These are phyloP conservation scores for Datura wrightii DNA, from an alignment of 257 asterid species.

Conservation along the genomic window DNA sequence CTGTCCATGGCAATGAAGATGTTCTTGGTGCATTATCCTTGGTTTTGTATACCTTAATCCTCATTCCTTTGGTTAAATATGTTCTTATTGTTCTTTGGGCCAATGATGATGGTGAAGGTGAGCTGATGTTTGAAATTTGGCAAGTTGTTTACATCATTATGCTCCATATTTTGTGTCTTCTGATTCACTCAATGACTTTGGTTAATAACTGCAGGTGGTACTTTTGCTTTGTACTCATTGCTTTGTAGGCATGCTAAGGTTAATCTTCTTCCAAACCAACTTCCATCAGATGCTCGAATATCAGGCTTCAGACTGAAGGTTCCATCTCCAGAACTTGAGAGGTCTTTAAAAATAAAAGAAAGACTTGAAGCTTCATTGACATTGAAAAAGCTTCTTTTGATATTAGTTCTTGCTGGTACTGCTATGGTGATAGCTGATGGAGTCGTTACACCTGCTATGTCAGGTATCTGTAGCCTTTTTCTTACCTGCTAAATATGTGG, in stretches of 20 bases:
- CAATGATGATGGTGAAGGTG: constrained; percentile 99
- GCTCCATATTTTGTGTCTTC: neutral
- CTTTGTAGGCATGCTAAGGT: constrained; percentile 98
- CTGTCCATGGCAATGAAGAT: constrained; percentile 81
- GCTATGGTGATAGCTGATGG: constrained; percentile 99
- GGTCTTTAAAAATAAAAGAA: constrained; percentile 95
- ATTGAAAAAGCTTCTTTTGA: constrained; percentile 81
- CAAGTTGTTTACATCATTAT: constrained; percentile 8
- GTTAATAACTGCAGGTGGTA: constrained; percentile 83
- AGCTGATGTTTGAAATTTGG: constrained; percentile 26
- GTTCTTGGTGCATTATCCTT: constrained; percentile 91
- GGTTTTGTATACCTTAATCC: constrained; percentile 86
- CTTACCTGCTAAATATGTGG: constrained; percentile 7
- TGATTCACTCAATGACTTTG: constrained; percentile 19
- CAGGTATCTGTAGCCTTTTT: constrained; percentile 59
- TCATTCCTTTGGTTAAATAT: constrained; percentile 88
- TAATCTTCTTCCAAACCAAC: constrained; percentile 93
- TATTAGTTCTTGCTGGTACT: constrained; percentile 98
- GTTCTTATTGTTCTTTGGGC: constrained; percentile 96
- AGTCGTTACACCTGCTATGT: constrained; percentile 98
- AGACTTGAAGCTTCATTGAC: constrained; percentile 87
- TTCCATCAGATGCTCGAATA: constrained; percentile 90
- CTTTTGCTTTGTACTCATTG: constrained; percentile 96
- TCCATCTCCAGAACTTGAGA: constrained; percentile 98
- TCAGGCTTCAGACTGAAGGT: constrained; percentile 95